Conservation (phyloP, 2,329 filamentous ascomycete genomes). For the Aspergillus thermomutatus region DNA sequence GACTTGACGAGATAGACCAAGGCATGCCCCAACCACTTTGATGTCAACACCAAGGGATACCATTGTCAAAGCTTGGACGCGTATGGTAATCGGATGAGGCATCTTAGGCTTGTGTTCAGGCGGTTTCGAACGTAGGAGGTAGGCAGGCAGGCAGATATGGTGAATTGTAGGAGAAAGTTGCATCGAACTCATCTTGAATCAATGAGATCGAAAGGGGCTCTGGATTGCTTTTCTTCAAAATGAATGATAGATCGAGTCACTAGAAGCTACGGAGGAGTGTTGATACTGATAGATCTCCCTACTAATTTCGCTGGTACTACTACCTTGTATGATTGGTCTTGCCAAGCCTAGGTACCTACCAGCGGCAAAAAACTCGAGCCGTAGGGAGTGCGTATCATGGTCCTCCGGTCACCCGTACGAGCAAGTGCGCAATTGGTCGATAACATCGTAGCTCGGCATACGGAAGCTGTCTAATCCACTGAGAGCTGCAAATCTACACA, state of each 20-base stretch:
- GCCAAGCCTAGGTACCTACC: background rate
- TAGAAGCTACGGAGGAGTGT: background rate
- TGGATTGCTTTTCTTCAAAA: background rate
- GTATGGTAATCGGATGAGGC: background rate
- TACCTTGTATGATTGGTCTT: background rate
- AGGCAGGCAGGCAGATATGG: background rate
- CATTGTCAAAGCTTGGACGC: background rate
- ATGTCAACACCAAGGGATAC: background rate
- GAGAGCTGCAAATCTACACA: background rate
- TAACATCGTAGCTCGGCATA: background rate
- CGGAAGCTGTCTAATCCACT: background rate
- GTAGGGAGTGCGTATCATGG: conserved; percentile 1
- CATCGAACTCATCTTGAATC: background rate
- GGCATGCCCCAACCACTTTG: background rate
- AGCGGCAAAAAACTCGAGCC: background rate
- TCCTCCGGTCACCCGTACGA: conserved; percentile 5
- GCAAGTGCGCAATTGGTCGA: background rate
- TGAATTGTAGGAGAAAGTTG: background rate
- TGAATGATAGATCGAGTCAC: background rate
- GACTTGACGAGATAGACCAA: background rate
- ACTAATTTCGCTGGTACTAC: background rate
- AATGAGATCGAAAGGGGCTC: background rate
- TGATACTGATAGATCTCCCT: background rate
- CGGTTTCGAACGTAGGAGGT: background rate
- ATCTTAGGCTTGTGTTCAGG: background rate